A percentile compares a stretch with the other conserved stretches of the same genome.
Evolutionary conservation across 2,329 filamentous ascomycete species (phyloP).

Genomic region (Escovopsis sp.): DNA sequence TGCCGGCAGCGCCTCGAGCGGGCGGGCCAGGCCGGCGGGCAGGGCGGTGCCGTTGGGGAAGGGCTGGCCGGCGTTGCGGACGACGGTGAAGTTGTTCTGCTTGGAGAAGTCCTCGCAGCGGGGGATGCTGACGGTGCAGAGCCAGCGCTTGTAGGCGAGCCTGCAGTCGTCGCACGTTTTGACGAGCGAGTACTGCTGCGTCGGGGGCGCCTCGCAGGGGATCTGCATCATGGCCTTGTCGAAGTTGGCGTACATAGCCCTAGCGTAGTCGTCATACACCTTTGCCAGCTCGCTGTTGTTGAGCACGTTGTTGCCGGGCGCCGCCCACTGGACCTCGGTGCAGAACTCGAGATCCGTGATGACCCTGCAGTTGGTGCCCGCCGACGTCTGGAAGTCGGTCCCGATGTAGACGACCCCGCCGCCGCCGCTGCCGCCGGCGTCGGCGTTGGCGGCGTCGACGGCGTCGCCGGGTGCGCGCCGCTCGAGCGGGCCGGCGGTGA

Average conservation of each 20-base stretch:
- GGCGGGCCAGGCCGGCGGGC: slow-evolving; percentile 18
- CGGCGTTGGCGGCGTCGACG: too few species aligned
- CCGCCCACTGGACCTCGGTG: slow-evolving; percentile 75
- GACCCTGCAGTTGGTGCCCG: slow-evolving; percentile 70
- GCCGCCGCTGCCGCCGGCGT: slow-evolving; percentile 38
- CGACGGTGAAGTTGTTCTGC: slow-evolving; percentile 26
- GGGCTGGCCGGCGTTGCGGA: slow-evolving; percentile 54
- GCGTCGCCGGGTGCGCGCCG: slow-evolving; percentile 1
- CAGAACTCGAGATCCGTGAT: slow-evolving; percentile 84
- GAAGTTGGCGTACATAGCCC: slow-evolving; percentile 60
- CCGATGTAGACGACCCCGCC: slow-evolving; percentile 61
- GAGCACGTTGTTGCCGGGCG: slow-evolving; percentile 63
- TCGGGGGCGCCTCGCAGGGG: slow-evolving; percentile 62
- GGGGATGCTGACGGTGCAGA: slow-evolving; percentile 85
- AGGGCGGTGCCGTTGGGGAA: slow-evolving; percentile 56
- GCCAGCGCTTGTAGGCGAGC: slow-evolving; percentile 78
- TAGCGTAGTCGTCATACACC: slow-evolving; percentile 68
- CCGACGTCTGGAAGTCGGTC: slow-evolving; percentile 65
- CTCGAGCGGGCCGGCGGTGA: slow-evolving; percentile 16
- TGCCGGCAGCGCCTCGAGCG: slow-evolving; percentile 10
- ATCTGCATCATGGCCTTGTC: slow-evolving; percentile 69
- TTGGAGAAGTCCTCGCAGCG: slow-evolving; percentile 74
- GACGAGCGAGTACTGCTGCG: slow-evolving; percentile 68
- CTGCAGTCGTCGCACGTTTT: slow-evolving; percentile 63
- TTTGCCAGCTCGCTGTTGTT: slow-evolving; percentile 47